Conservation (phyloP, 345 rosid species). For the Cardamine chenopodiifolia region DNA sequence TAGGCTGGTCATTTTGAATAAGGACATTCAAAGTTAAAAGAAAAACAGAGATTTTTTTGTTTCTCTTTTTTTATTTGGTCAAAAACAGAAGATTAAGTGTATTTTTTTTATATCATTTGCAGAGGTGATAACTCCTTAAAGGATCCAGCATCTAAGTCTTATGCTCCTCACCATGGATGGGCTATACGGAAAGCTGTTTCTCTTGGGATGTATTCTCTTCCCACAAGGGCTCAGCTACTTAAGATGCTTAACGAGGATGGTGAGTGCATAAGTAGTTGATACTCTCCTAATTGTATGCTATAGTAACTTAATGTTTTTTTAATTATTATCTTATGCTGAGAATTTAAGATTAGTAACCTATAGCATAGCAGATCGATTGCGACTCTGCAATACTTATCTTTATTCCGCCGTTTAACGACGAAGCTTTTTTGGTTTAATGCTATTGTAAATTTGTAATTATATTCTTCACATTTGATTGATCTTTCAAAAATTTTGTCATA, state of each 20-base stretch:
- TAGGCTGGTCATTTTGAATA: background rate
- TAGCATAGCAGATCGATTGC: background rate
- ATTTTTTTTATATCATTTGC: constrained; percentile 5
- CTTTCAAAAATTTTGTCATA: background rate
- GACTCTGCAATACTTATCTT: background rate
- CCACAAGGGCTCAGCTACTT: constrained; percentile 76
- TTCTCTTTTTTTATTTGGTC: background rate
- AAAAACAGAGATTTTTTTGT: background rate
- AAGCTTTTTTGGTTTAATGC: background rate
- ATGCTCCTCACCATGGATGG: constrained; percentile 97
- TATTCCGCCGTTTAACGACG: background rate
- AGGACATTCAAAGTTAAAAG: background rate
- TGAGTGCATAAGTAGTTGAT: constrained; percentile 46
- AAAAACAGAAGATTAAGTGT: constrained; percentile 1
- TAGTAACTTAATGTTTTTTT: background rate
- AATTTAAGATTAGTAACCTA: background rate
- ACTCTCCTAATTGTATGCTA: constrained; percentile 14
- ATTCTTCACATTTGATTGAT: background rate
- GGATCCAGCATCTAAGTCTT: constrained; percentile 89
- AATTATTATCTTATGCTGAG: background rate
- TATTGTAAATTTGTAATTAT: background rate
- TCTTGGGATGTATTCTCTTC: constrained; percentile 95
- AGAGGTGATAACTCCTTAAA: constrained; percentile 76
- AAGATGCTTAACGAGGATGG: constrained; percentile 86
- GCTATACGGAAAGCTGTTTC: constrained; percentile 87